Evolutionary conservation across 345 rosid species (phyloP).

Genomic region (Brassica incana): DNA sequence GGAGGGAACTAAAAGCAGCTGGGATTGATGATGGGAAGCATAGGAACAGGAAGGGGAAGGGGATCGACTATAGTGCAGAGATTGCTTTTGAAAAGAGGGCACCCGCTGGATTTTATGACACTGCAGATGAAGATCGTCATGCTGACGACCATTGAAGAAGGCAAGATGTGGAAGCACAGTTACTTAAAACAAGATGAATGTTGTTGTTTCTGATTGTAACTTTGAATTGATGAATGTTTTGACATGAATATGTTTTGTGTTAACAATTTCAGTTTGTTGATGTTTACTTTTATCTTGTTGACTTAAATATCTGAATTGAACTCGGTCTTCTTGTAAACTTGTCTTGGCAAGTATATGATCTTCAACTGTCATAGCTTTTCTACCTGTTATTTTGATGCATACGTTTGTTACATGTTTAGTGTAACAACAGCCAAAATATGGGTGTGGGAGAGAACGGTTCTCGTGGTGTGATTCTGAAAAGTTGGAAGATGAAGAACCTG

Average conservation of each 20-base stretch:
- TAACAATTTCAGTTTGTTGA: not conserved
- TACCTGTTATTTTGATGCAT: too few species aligned
- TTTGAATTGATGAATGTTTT: not conserved
- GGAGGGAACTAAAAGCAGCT: conserved; percentile 82
- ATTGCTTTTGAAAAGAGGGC: conserved; percentile 67
- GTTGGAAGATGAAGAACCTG: not conserved
- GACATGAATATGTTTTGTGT: not conserved
- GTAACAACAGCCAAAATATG: not conserved
- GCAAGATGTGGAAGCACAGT: too few species aligned
- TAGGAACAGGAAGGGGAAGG: conserved; percentile 81
- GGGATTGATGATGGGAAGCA: conserved; percentile 72
- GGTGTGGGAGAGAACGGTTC: not conserved
- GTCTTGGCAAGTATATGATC: too few species aligned
- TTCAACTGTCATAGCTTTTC: too few species aligned
- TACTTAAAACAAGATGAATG: not conserved
- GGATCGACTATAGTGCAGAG: conserved; percentile 77
- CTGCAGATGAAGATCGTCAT: conserved; percentile 80
- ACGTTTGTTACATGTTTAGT: too few species aligned
- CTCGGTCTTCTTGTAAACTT: too few species aligned
- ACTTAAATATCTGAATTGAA: too few species aligned
- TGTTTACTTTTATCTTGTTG: not conserved
- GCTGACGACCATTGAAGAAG: conserved; percentile 88
- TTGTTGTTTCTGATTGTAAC: not conserved
- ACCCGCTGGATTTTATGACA: conserved; percentile 89
- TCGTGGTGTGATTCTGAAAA: not conserved